Evolutionary conservation across 495 filamentous ascomycete species (phyloP), one percentile per base, ranked within the genome.

Genomic region (Lophiotrema nucula): DNA sequence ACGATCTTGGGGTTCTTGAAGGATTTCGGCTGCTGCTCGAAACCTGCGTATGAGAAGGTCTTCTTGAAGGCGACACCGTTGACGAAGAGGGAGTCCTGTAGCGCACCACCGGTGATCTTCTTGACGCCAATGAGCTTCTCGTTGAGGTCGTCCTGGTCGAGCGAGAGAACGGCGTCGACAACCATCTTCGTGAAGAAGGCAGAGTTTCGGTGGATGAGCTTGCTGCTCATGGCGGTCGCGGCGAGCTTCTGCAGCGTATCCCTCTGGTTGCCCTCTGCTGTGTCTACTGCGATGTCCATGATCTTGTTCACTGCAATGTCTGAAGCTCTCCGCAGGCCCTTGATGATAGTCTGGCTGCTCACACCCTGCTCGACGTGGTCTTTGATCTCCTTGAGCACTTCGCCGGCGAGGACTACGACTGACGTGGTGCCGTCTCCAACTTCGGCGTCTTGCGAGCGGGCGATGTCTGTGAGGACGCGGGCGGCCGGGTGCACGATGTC

Each of bases 51-150:
- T 35, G 93, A 90, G 76, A 98, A 98, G 39, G 93, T 98, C 79
- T 98, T 98, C 81, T 98, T 98, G 79, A 98, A 98, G 31, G 93
- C 92, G 42, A 98, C 93, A 70, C 93, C 93, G 72, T 98, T 92
- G 64, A 98, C 87, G 76, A 97, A 98, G 28, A 97, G 83, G 8
- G 92, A 96, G 70, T 98, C 93, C 69, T 96, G 92, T 18, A 98
- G 83, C 43, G 90, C 95, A 75, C 93, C 93, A 70, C 93, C 93
- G 46, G 92, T 92, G 56, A 97, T 88, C 75, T 96, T 96, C 79
- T 98, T 98, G 70, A 97, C 83, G 65, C 93, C 93, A 66, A 98
- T 97, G 72, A 97, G 83, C 71, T 91, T 97, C 70, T 97, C 93
- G 76, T 97, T 96, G 27, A 98, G 82, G 70, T 97, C 92, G 54